Base-by-base conservation (phyloP, 805 yeast species). In the Barnettozyma salicaria region DNA sequence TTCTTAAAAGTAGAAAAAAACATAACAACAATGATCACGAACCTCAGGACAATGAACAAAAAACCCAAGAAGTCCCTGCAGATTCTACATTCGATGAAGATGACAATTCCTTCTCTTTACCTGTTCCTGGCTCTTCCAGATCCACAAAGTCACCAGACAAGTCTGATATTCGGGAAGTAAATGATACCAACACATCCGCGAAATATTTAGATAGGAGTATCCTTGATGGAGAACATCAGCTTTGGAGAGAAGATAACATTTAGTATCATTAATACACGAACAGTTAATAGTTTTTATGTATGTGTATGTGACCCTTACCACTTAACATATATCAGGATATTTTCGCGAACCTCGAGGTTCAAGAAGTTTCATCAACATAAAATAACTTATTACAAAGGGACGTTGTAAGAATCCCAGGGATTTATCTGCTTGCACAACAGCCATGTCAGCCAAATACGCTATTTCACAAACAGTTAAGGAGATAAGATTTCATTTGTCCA, bases 401-500 rank as follows among this genome's bases (percentile, higher is more conserved):
- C 19, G n/a, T n/a, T n/a, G n/a, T n/a, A n/a, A n/a, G n/a, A n/a
- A n/a, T n/a, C n/a, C n/a, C n/a, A n/a, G n/a, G n/a, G n/a, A n/a
- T n/a, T n/a, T n/a, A n/a, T n/a, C n/a, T n/a, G n/a, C n/a, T n/a
- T n/a, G 14, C 13, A 16, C 29, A 4, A 11, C 26, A 12, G 7
- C 10, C 24, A 44, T 46, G 48, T 44, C 50, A 11, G 13, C 34
- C 34, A 63, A 58, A 42, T 61, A 54, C 54, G 54, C 53, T 18
- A 56, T 70, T 25, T 66, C 74, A 3, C 54, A 49, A 39, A 72
- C 83, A 9, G 70, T 85, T 47, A 83, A 70, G 57, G 95, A 86
- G 67, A 68, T 86, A 54, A 74, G 95, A 60, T 81, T 84, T 63
- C 87, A 85, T 55, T 68, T 85, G 46, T 80, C 87, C 22, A 92